phyloP scores from a whole-genome alignment of 305 asterid species.

The Stenogyne calaminthoides region DNA sequence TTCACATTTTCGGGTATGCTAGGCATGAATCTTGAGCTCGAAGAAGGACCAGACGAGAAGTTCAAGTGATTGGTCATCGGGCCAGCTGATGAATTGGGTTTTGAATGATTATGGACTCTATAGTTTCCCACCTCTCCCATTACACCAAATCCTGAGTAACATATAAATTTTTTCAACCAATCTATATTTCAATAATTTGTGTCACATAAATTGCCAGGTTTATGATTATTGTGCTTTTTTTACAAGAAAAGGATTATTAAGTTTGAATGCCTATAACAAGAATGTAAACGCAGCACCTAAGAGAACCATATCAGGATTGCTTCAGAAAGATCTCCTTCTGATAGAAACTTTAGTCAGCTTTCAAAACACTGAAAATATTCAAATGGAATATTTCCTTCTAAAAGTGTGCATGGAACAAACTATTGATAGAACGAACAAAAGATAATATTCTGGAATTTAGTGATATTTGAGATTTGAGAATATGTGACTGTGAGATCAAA shows the following conservation, averaged over 20 bases:
- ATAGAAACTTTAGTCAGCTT: slow-evolving; percentile 17
- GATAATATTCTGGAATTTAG: not conserved
- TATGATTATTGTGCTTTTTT: not conserved
- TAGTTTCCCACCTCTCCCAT: slow-evolving; percentile 71
- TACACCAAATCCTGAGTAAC: slow-evolving; percentile 62
- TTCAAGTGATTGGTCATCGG: slow-evolving; percentile 52
- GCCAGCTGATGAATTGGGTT: slow-evolving; percentile 40
- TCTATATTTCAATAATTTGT: not conserved
- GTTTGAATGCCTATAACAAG: not conserved
- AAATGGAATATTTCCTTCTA: slow-evolving; percentile 30
- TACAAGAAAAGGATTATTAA: not conserved
- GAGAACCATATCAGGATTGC: slow-evolving; percentile 7
- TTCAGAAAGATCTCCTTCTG: not conserved
- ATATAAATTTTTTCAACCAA: slow-evolving; percentile 24
- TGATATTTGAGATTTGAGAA: not conserved
- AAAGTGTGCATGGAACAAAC: slow-evolving; percentile 1
- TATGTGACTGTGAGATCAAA: not conserved
- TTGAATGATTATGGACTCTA: slow-evolving; percentile 50
- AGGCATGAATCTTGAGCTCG: slow-evolving; percentile 77
- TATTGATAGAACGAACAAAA: slow-evolving; percentile 19
- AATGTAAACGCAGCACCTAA: not conserved
- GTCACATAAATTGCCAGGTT: not conserved
- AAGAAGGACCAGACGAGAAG: slow-evolving; percentile 60
- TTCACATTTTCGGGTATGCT: slow-evolving; percentile 66
- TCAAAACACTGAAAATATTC: not conserved